These are phyloP conservation scores for Limnanthes douglasii DNA, from an alignment of 345 rosid genomes.

Conservation along the genomic window DNA sequence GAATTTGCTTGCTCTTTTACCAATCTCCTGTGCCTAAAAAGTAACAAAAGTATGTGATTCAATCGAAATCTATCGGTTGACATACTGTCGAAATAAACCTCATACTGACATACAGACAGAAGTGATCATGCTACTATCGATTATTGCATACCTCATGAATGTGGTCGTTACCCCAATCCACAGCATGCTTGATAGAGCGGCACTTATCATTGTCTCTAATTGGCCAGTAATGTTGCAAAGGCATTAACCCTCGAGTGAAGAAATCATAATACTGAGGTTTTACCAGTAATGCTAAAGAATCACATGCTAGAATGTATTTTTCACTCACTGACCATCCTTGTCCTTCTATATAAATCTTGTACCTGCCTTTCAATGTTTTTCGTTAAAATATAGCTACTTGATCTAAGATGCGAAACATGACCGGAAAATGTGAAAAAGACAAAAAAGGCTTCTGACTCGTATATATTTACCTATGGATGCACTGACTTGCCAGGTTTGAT, in stretches of 20 bases:
- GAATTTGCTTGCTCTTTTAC: slow-evolving; percentile 19
- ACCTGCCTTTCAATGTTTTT: slow-evolving; percentile 11
- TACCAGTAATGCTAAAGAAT: slow-evolving; percentile 21
- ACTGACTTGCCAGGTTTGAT: slow-evolving; percentile 35
- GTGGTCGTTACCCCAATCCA: slow-evolving; percentile 37
- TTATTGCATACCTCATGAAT: slow-evolving; percentile 13
- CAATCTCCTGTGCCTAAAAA: slow-evolving; percentile 23
- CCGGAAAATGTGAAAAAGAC: background rate
- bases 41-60: background rate
- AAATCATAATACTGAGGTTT: slow-evolving; percentile 23
- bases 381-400: background rate
- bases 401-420: background rate
- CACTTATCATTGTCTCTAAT: slow-evolving; percentile 18
- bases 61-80: background rate
- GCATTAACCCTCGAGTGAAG: slow-evolving; percentile 28
- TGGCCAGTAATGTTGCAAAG: slow-evolving; percentile 38
- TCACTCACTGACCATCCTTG: slow-evolving; percentile 36
- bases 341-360: slow-evolving; percentile 41
- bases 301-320: slow-evolving; percentile 33
- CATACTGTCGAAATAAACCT: background rate
- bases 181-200: slow-evolving; percentile 28
- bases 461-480: slow-evolving; percentile 30
- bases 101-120: background rate
- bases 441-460: background rate
- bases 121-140: background rate